Evolutionary conservation across 2,329 filamentous ascomycete species (phyloP), one percentile per base, ranked within the genome.

Genomic region (Xylariaceae sp.): DNA sequence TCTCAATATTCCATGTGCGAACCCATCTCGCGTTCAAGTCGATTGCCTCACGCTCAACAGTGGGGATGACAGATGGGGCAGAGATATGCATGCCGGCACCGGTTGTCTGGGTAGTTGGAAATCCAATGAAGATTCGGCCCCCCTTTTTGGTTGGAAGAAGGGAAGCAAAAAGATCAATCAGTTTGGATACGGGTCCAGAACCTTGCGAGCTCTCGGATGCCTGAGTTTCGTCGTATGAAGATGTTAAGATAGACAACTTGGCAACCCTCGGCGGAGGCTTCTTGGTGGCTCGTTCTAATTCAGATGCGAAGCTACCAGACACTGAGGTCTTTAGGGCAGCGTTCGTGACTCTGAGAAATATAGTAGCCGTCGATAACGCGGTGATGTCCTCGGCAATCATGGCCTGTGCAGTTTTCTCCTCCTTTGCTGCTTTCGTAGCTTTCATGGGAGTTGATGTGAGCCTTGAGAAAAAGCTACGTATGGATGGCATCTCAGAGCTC

Each of bases 21-120:
- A 99, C 93, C 80, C 92, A 96, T 58, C 92, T 86, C 13, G 94
- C 95, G 72, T 99, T 97, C 63, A 99, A 80, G 73, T 99, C 94
- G 59, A 99, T 96, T 56, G 91, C 94, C 72, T 99, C 94, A 71
- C 94, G 86, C 74, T 99, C 94, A 2, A 99, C 95, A 0, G 94
- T 99, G 0, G 94, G 94, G 59, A 99, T 99, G 11, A 99, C 87
- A 0, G 93, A 97, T 1, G 92, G 94, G 0, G 94, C 94, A 10
- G 93, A 97, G 35, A 99, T 89, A 73, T 99, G 94, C 71, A 95
- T 89, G 13, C 93, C 89, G 34, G 93, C 86, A 57, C 93, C 94
- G 0, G 95, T 99, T 0, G 94, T 99, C 76, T 99, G 94, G 67
- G 93, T 92, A 1, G 94, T 99, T 2, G 94, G 93, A 70, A 99